Evolutionary conservation across 768 basidiomycete genomes (phyloP), one percentile per base, ranked within the genome.

Genomic region (Naganishia vishniacii): DNA sequence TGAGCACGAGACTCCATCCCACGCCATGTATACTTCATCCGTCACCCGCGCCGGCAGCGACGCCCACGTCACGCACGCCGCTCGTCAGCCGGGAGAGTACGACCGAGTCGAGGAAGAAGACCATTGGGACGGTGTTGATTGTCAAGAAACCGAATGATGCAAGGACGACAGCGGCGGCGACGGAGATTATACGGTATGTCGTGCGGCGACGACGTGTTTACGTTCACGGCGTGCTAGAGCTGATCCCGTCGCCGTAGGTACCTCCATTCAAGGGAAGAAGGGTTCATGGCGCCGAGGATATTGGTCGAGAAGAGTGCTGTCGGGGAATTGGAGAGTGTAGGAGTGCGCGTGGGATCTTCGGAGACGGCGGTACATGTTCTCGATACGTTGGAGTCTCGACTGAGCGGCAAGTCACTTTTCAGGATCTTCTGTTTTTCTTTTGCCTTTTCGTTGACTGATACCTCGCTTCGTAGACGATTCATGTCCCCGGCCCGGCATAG

Each of bases 61-160:
- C n/a, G n/a, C n/a, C n/a, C n/a, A n/a, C n/a, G n/a, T n/a, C n/a
- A n/a, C n/a, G n/a, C n/a, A n/a, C n/a, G n/a, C n/a, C n/a, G n/a
- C n/a, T n/a, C n/a, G n/a, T n/a, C n/a, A n/a, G n/a, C n/a, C n/a
- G n/a, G n/a, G n/a, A n/a, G n/a, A n/a, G n/a, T n/a, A n/a, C n/a
- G n/a, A n/a, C 34, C 34, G 34, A 37, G 34, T 37, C 34, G 34
- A 37, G 34, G 51, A 15, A 18, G 32, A 13, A 29, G 44, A 16
- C 4, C 25, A 48, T 60, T 69, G 80, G 82, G 44, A 63, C 60
- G 13, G 62, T 80, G 25, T 69, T 80, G 18, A 65, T 80, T 5
- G 70, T 79, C 16, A 76, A 77, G 67, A 80, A 80, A 64, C 71
- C 69, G 6, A 59, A 75, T 45, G 78, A 79, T 63, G 62, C 62